Percentiles rank a stretch among this genome's conserved stretches.
phyloP scores from a whole-genome alignment of 1,284 basidiomycete genomes.

The Ustilago sp. region DNA sequence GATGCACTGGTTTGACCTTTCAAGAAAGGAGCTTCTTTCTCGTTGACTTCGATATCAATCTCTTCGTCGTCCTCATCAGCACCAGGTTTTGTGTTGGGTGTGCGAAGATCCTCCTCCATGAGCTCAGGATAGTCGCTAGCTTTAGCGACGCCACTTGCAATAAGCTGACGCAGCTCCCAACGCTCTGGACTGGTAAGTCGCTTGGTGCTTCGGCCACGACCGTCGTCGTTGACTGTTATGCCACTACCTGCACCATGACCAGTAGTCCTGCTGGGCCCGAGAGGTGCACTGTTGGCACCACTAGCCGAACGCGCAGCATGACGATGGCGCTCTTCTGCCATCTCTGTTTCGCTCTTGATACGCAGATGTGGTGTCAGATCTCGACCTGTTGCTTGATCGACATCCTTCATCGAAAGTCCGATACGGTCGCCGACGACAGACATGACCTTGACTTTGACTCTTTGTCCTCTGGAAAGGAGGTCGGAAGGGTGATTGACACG shows the following conservation, averaged over 20 bases:
- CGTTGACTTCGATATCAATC: constrained; percentile 94
- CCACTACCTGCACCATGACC: constrained; percentile 37
- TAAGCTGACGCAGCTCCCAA: constrained; percentile 99
- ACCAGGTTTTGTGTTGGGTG: constrained; percentile 54
- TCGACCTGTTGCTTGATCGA: constrained; percentile 87
- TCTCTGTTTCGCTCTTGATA: constrained; percentile 90
- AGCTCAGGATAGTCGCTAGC: constrained; percentile 96
- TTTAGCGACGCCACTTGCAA: constrained; percentile 91
- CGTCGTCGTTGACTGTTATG: constrained; percentile 52
- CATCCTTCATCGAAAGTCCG: constrained; percentile 95
- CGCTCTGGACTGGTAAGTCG: constrained; percentile 94
- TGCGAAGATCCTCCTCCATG: constrained; percentile 75
- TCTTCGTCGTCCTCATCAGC: constrained; percentile 73
- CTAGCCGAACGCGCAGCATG: constrained; percentile 60
- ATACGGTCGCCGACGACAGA: constrained; percentile 84
- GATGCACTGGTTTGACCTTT: constrained; percentile 95
- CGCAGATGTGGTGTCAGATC: constrained; percentile 93
- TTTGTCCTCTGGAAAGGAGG: constrained; percentile 83
- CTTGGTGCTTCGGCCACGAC: constrained; percentile 74
- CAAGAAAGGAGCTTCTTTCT: constrained; percentile 96
- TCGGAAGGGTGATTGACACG: constrained; percentile 89
- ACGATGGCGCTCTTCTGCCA: constrained; percentile 52
- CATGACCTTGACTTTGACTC: constrained; percentile 85
- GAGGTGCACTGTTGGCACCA: constrained; percentile 72
- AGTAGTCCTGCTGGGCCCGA: constrained; percentile 53